Evolutionary conservation across 1,284 basidiomycete species (phyloP).

Genomic region (Singerocomus rubriflavus): DNA sequence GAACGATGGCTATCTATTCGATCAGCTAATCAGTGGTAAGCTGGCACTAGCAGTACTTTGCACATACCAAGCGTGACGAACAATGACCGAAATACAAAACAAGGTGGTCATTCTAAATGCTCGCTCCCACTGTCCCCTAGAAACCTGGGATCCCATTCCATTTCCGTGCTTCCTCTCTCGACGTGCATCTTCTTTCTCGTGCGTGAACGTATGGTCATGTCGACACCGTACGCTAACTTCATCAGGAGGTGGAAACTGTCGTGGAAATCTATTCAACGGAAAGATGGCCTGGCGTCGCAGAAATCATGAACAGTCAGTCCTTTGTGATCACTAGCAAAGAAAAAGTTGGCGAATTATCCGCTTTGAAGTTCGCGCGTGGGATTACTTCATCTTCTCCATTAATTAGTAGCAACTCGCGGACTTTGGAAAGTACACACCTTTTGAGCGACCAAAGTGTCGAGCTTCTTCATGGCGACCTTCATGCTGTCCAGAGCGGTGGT

Average conservation of each 20-base stretch:
- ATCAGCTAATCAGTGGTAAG: neutral
- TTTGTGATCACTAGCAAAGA: no score
- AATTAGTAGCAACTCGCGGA: constrained; percentile 14
- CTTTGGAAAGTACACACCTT: constrained; percentile 5
- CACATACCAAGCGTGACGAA: neutral
- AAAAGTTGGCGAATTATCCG: no score
- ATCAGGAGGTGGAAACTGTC: neutral
- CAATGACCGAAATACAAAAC: neutral
- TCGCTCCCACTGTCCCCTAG: neutral
- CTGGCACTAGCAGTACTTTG: neutral
- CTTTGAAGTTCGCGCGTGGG: no score
- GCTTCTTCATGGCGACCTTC: constrained; percentile 11
- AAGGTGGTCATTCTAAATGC: neutral
- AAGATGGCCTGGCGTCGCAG: neutral
- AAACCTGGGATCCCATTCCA: no score
- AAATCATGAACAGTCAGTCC: neutral
- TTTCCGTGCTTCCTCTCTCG: neutral
- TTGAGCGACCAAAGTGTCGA: neutral
- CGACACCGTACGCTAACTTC: neutral
- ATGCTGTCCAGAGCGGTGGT: constrained; percentile 3
- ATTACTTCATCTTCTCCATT: no score
- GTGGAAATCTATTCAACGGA: neutral
- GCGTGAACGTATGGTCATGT: neutral
- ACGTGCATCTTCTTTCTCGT: neutral
- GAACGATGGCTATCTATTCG: neutral